Conservation (phyloP, 352 stramenopile genomes). For the Phytophthora pistaciae region DNA sequence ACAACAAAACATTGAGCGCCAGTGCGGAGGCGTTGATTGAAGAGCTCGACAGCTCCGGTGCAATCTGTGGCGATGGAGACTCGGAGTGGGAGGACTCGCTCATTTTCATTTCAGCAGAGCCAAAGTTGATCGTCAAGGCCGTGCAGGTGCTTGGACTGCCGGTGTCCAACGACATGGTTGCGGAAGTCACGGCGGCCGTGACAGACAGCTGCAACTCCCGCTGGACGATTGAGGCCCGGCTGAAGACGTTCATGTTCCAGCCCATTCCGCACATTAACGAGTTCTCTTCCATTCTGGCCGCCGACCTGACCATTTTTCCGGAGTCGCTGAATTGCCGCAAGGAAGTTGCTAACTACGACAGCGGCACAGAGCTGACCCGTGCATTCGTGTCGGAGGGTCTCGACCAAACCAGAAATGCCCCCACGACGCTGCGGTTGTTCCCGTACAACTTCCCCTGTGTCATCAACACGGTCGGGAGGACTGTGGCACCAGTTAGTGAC, state of each 20-base stretch:
- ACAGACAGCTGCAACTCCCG: slow-evolving; percentile 24
- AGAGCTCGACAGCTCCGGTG: slow-evolving; percentile 19
- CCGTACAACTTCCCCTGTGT: slow-evolving; percentile 47
- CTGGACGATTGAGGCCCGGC: slow-evolving; percentile 37
- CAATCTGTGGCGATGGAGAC: slow-evolving; percentile 34
- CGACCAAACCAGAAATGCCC: slow-evolving; percentile 43
- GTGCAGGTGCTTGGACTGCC: slow-evolving; percentile 27
- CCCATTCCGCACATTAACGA: slow-evolving; percentile 40
- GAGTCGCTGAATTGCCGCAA: slow-evolving; percentile 34
- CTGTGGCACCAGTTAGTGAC: slow-evolving; percentile 23
- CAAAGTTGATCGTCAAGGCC: slow-evolving; percentile 37
- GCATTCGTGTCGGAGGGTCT: slow-evolving; percentile 41
- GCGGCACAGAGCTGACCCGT: slow-evolving; percentile 19
- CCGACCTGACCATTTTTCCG: slow-evolving; percentile 44
- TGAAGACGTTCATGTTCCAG: slow-evolving; percentile 51
- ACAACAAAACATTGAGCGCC: slow-evolving; percentile 35
- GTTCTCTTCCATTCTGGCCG: slow-evolving; percentile 43
- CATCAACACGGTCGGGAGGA: slow-evolving; percentile 25
- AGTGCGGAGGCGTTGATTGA: slow-evolving; percentile 21
- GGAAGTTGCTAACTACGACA: slow-evolving; percentile 20
- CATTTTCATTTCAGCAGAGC: slow-evolving; percentile 33
- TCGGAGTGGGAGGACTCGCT: slow-evolving; percentile 38
- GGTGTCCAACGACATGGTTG: slow-evolving; percentile 36
- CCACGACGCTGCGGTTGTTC: slow-evolving; percentile 42
- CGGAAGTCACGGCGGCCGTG: slow-evolving; percentile 22